Evolutionary conservation across 2,329 filamentous ascomycete genomes (phyloP), one percentile per base, ranked within the genome.

Genomic region (Seiridium cupressi): DNA sequence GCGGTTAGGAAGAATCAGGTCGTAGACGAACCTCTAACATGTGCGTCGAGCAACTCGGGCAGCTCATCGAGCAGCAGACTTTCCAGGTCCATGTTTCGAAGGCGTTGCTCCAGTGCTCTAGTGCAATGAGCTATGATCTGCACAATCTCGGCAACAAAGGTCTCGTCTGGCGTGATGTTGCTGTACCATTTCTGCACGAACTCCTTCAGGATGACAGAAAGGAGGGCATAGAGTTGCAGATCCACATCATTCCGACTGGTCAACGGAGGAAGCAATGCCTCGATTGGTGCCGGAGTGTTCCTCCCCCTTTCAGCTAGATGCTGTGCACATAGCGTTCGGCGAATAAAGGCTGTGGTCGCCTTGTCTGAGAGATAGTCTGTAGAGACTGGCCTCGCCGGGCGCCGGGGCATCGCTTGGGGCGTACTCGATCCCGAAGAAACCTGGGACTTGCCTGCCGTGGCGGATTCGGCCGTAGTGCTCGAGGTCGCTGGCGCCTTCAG

Each of bases 191-290:
- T 88, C 73, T 95, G 89, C 44, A 99, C 90, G 73, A 93, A 97
- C 65, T 97, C 93, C 69, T 91, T 88, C 68, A 97, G 82, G 63
- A 98, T 87, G 61, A 98, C 90, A 57, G 95, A 91, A 62, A 99
- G 88, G 62, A 98, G 85, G 35, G 92, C 94, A 73, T 98, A 99
- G 4, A 99, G 84, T 76, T 99, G 91, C 60, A 96, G 79, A 74
- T 99, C 95, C 61, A 98, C 87, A 67, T 96, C 92, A 74, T 97
- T 96, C 56, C 92, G 93, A 78, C 93, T 97, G 54, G 94, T 98
- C 70, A 99, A 81, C 44, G 93, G 93, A 61, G 94, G 95, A 51
- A 99, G 80, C 48, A 97, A 80, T 67, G 93, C 90, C 62, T 96
- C 88, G 66, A 96, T 88, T 54, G 91, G 85, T 36, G 77, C 74